phyloP scores from a whole-genome alignment of 2,329 filamentous ascomycete genomes.

The Cercospora citrullina region DNA sequence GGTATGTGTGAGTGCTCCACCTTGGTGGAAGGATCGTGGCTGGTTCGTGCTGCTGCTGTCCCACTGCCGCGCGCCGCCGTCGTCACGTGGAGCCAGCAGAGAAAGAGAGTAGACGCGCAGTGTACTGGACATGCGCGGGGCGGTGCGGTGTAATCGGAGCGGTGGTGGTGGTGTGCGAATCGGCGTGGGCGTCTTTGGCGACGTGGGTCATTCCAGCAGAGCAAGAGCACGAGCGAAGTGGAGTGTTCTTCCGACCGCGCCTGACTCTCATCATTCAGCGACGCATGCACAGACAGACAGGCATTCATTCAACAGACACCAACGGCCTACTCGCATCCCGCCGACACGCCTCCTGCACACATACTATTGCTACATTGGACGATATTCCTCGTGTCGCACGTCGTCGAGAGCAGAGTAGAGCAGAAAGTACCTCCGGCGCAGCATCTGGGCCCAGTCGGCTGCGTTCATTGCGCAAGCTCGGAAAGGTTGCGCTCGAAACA shows the following conservation, averaged over 20 bases:
- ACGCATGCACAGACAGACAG: not conserved
- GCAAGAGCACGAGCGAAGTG: conserved; percentile 4
- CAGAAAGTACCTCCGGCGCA: not conserved
- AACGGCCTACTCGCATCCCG: not conserved
- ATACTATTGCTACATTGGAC: not conserved
- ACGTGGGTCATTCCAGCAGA: conserved; percentile 4
- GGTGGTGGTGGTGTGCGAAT: not conserved
- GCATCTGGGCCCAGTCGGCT: not conserved
- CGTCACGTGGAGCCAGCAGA: not conserved
- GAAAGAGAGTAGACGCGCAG: not conserved
- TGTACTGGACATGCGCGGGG: not conserved
- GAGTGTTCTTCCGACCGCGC: not conserved
- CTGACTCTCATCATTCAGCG: not conserved
- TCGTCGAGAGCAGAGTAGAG: not conserved
- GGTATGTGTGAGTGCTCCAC: not conserved
- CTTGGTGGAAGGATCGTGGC: conserved; percentile 2
- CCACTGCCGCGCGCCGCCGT: not conserved
- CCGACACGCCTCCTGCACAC: not conserved
- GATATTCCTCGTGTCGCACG: not conserved
- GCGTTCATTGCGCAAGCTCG: not conserved
- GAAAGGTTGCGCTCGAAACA: conserved; percentile 3
- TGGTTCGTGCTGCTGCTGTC: conserved; percentile 1
- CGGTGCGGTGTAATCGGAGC: not conserved
- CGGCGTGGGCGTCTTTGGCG: not conserved
- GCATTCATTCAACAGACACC: not conserved